Evolutionary conservation across 2,329 filamentous ascomycete genomes (phyloP), one percentile per base, ranked within the genome.

Genomic region (Escovopsis weberi): DNA sequence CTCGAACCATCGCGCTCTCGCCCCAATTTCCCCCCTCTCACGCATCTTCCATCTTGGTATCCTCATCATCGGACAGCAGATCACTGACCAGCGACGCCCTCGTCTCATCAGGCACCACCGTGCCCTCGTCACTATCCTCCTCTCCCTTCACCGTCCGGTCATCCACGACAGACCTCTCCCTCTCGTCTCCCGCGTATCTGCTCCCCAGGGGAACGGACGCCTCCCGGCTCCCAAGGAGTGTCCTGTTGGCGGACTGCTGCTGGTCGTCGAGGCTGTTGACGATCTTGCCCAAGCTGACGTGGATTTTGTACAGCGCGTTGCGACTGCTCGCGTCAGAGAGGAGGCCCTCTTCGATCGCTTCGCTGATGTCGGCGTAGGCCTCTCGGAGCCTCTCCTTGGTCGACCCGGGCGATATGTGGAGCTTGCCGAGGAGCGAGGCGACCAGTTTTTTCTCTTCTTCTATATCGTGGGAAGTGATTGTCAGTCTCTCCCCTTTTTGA

Each of bases 371-470:
- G 30, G 69, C 65, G 58, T 80, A 78, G 33, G 76, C 55, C 34
- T 71, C 66, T 48, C 74, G 65, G 46, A 80, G 64, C 51, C 74
- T 75, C 19, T 72, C 66, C 47, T 77, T 70, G 0, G 69, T 68
- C 0, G 78, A 78, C 2, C 80, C 68, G 0, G 85, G 73, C 1
- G 81, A 79, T 39, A 96, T 72, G 56, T 88, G 78, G 2, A 95
- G 68, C 61, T 95, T 96, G 50, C 78, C 78, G 1, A 96, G 72
- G 39, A 95, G 74, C 0, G 79, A 74, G 26, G 85, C 78, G 9
- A 91, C 66, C 1, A 81, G 72, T 59, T 93, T 95, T 64, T 84
- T 85, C 61, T 95, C 88, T 49, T 94, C 87, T 58, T 84, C 82
- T 81, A 55, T 10, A 10, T 30, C 28, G 10, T 6, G 28, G 28